These are phyloP conservation scores for Hypericum perforatum DNA, from an alignment of 345 rosid species.

Conservation along the genomic window DNA sequence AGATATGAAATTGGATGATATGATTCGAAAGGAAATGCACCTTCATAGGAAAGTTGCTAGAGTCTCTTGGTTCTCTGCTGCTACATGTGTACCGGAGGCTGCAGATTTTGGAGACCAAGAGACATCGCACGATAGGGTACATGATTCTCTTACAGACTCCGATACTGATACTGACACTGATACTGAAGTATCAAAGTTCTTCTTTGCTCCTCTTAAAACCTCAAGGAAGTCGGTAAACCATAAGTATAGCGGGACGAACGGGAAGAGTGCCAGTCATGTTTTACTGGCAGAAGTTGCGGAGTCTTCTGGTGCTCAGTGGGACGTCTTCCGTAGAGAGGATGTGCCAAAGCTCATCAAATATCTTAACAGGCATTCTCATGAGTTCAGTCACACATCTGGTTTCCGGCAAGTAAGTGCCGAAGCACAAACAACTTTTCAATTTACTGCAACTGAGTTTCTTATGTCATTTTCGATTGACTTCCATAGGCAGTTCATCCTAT, in stretches of 20 bases:
- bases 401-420: constrained; percentile 39
- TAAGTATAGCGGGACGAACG: constrained; percentile 17
- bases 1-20: constrained; percentile 20
- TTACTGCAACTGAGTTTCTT: constrained; percentile 6
- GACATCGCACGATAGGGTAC: constrained; percentile 21
- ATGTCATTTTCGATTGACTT: constrained; percentile 12
- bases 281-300: constrained; percentile 25
- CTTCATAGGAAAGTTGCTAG: constrained; percentile 25
- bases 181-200: constrained; percentile 30
- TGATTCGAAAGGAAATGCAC: constrained; percentile 22
- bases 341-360: constrained; percentile 72
- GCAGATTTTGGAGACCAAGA: constrained; percentile 15
- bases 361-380: constrained; percentile 49
- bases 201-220: constrained; percentile 18
- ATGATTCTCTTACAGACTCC: constrained; percentile 21
- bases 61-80: constrained; percentile 31
- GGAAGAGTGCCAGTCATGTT: constrained; percentile 19
- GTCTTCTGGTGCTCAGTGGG: constrained; percentile 83
- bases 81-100: constrained; percentile 16
- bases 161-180: constrained; percentile 36
- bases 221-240: constrained; percentile 27
- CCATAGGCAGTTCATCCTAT: constrained; percentile 72
- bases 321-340: constrained; percentile 83
- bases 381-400: constrained; percentile 34
- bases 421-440: neutral